phyloP scores from a whole-genome alignment of 441 rosid genomes.

The Populus trichocarpa region DNA sequence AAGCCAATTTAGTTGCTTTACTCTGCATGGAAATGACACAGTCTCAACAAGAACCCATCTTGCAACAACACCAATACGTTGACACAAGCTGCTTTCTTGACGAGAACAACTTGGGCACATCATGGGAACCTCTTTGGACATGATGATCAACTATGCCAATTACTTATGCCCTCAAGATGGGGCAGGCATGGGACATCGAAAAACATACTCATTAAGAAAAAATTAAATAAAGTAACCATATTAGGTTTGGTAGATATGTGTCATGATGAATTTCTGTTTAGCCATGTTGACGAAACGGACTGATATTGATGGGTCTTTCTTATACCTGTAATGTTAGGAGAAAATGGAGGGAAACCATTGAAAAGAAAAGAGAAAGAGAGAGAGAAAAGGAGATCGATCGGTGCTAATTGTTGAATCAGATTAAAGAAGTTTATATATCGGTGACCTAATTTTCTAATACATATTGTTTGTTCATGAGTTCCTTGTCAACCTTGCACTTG shows the following conservation, averaged over 20 bases:
- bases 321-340: neutral
- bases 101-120: constrained; percentile 30
- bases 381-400: neutral
- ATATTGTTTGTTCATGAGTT: neutral
- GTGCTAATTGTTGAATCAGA: neutral
- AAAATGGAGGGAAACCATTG: neutral
- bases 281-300: neutral
- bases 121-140: constrained; percentile 55
- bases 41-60: constrained; percentile 21
- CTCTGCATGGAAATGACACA: constrained; percentile 49
- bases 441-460: neutral
- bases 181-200: neutral
- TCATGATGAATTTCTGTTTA: neutral
- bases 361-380: neutral
- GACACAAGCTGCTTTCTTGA: constrained; percentile 45
- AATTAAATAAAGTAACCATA: neutral
- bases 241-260: neutral
- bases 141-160: constrained; percentile 26
- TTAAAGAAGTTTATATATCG: constrained; percentile 1
- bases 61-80: constrained; percentile 18
- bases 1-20: constrained; percentile 39
- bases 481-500: neutral
- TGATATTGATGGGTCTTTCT: neutral
- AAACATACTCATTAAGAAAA: neutral
- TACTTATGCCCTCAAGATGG: neutral